Conservation (phyloP, 2,329 filamentous ascomycete genomes). For the Botryotinia convoluta region DNA sequence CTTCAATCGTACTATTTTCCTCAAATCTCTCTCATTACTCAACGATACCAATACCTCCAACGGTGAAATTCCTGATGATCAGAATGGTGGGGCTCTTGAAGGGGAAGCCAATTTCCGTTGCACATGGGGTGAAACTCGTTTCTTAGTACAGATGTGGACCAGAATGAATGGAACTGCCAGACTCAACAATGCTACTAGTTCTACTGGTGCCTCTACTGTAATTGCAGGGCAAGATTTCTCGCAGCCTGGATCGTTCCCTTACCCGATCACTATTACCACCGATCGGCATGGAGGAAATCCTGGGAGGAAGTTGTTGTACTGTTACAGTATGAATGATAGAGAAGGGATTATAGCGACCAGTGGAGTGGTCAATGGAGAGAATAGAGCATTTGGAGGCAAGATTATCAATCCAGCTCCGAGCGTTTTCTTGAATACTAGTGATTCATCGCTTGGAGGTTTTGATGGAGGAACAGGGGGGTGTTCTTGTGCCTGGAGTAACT, state of each 20-base stretch:
- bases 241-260: constrained; percentile 59
- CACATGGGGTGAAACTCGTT: constrained; percentile 59
- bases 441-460: constrained; percentile 54
- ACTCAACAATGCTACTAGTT: constrained; percentile 40
- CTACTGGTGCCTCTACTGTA: constrained; percentile 18
- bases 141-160: constrained; percentile 67
- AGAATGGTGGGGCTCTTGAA: constrained; percentile 53
- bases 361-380: constrained; percentile 48
- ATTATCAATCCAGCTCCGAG: constrained; percentile 51
- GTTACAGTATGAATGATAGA: constrained; percentile 49
- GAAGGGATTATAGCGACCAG: constrained; percentile 46
- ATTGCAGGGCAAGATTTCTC: constrained; percentile 35
- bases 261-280: constrained; percentile 58
- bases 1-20: constrained; percentile 82
- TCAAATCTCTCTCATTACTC: constrained; percentile 56
- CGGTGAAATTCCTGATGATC: constrained; percentile 48
- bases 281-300: constrained; percentile 62
- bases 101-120: constrained; percentile 54
- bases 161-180: constrained; percentile 45
- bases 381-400: constrained; percentile 50
- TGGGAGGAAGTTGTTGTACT: constrained; percentile 52
- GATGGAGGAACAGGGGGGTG: constrained; percentile 64
- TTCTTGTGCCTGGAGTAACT: constrained; percentile 59
- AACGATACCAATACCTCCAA: constrained; percentile 44
- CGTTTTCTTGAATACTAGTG: constrained; percentile 35